Conservation (phyloP, 257 asterid genomes). For the Cruciata laevipes region DNA sequence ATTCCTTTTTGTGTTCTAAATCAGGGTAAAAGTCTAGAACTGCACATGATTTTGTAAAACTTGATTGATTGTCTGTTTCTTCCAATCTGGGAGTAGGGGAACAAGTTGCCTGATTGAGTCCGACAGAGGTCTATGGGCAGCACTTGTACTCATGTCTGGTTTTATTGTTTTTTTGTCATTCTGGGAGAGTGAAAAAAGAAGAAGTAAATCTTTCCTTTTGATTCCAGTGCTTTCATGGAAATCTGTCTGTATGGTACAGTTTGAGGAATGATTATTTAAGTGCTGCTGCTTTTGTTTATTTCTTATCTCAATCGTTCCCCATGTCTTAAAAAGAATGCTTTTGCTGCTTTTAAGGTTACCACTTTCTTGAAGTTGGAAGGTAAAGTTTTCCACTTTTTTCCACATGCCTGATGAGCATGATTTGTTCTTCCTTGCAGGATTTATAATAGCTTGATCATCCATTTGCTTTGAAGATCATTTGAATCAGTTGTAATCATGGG, state of each 20-base stretch:
- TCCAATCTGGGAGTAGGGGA: conserved; percentile 1
- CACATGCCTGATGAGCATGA: neutral
- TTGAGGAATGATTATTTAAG: neutral
- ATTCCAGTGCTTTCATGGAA: neutral
- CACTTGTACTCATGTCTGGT: neutral
- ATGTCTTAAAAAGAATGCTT: neutral
- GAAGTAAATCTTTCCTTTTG: neutral
- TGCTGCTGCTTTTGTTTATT: neutral
- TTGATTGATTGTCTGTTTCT: neutral
- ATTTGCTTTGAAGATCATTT: conserved; percentile 1
- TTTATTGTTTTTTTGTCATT: neutral
- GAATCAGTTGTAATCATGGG: conserved; percentile 40
- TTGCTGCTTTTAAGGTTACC: neutral
- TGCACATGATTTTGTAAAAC: neutral
- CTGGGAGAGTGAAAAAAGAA: neutral
- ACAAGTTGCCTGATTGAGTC: conserved; percentile 6
- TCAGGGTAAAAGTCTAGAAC: neutral
- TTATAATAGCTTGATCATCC: neutral
- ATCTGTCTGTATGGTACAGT: neutral
- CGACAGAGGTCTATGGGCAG: neutral
- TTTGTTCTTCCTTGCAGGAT: conserved; percentile 11
- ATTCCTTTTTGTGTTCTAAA: neutral
- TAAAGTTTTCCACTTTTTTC: neutral
- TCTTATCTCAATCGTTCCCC: neutral
- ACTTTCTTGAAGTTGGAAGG: neutral